Evolutionary conservation across 305 asterid genomes (phyloP).

Genomic region (Fraxinus nigra): DNA sequence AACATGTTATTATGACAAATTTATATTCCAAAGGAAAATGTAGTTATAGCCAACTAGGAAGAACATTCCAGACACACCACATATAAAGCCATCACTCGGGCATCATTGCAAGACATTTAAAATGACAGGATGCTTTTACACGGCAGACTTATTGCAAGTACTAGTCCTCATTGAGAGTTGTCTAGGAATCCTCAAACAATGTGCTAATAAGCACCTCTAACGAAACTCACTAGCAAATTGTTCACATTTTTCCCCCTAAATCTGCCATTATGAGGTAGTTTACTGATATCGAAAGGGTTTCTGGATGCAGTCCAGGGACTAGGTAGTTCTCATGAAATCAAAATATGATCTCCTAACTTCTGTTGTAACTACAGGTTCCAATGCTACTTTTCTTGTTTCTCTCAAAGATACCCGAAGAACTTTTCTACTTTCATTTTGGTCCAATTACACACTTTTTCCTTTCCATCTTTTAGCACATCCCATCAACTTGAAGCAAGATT

Average conservation of each 20-base stretch:
- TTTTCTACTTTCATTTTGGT: neutral
- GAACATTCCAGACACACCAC: neutral
- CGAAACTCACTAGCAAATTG: neutral
- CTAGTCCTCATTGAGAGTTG: neutral
- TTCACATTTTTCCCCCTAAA: neutral
- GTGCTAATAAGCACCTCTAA: neutral
- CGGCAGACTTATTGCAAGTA: neutral
- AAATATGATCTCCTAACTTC: neutral
- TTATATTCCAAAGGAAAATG: neutral
- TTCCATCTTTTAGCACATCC: neutral
- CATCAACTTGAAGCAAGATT: conserved; percentile 2
- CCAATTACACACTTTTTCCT: neutral
- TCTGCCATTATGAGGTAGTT: neutral
- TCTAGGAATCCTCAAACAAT: neutral
- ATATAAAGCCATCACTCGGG: neutral
- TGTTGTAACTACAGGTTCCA: neutral
- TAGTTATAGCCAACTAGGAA: neutral
- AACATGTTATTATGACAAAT: neutral
- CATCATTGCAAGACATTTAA: neutral
- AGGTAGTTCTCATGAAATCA: neutral
- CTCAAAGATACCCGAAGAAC: neutral
- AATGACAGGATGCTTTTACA: neutral
- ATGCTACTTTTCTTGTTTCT: neutral
- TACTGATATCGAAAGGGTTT: neutral
- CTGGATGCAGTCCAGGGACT: neutral